Percentiles rank a stretch among this genome's conserved stretches.
phyloP scores from a whole-genome alignment of 2,329 filamentous ascomycete genomes.

The Neopestalotiopsis sp. region DNA sequence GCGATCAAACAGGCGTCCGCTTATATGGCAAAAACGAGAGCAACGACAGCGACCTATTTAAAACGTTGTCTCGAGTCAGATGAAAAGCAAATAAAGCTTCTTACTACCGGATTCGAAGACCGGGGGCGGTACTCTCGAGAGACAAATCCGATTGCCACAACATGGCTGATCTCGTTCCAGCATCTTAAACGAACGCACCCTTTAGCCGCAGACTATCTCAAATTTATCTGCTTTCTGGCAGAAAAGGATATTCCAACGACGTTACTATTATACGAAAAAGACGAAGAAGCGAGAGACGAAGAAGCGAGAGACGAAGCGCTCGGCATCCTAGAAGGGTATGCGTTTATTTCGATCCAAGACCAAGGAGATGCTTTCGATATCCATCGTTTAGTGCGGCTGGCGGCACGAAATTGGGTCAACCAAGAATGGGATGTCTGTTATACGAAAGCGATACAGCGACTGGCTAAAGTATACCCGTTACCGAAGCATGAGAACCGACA shows the following conservation, averaged over 20 bases:
- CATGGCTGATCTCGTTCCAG: constrained; percentile 9
- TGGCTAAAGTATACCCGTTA: constrained; percentile 1
- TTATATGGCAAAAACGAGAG: not conserved
- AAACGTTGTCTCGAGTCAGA: not conserved
- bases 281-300: not conserved
- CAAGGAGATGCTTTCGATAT: not conserved
- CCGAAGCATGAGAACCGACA: constrained; percentile 3
- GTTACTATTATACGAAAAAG: not conserved
- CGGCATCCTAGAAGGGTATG: not conserved
- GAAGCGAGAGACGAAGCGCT: not conserved
- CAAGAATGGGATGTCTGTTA: constrained; percentile 7
- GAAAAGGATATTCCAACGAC: not conserved
- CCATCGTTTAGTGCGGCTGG: constrained; percentile 13
- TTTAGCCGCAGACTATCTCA: not conserved
- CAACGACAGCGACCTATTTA: not conserved
- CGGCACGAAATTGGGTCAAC: constrained; percentile 18
- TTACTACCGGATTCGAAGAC: not conserved
- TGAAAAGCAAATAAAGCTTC: not conserved
- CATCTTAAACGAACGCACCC: not conserved
- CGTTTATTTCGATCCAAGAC: not conserved
- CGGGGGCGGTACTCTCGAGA: not conserved
- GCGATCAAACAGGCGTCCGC: constrained; percentile 18
- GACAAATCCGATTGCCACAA: not conserved
- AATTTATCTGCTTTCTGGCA: constrained; percentile 6
- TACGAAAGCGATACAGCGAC: constrained; percentile 9